These are phyloP conservation scores for Tylopilus plumbeoviolaceoides DNA, from an alignment of 768 basidiomycete species.

Conservation along the genomic window DNA sequence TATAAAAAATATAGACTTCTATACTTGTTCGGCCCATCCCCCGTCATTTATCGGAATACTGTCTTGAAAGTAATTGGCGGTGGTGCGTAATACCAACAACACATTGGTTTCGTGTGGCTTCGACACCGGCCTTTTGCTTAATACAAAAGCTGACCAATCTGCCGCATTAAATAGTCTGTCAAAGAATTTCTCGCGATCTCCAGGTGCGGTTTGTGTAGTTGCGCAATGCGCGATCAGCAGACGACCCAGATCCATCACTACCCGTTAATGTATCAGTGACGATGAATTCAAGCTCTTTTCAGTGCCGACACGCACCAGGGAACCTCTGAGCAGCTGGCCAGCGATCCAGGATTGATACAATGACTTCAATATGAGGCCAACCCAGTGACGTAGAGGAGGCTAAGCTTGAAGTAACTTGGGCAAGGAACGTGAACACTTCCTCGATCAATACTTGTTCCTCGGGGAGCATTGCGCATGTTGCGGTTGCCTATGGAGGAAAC, in stretches of 20 bases:
- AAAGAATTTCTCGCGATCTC: slow-evolving; percentile 49
- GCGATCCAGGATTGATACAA: slow-evolving; percentile 61
- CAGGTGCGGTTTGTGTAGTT: slow-evolving; percentile 42
- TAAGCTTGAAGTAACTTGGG: slow-evolving; percentile 41
- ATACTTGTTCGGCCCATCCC: slow-evolving; percentile 51
- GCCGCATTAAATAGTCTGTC: slow-evolving; percentile 62
- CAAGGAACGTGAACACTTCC: slow-evolving; percentile 59
- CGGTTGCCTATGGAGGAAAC: slow-evolving; percentile 51
- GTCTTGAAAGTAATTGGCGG: slow-evolving; percentile 78
- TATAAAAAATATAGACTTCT: slow-evolving; percentile 3
- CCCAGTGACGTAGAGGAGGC: slow-evolving; percentile 33
- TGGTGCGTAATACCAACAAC: slow-evolving; percentile 69
- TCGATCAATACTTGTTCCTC: slow-evolving; percentile 56
- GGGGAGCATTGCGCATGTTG: slow-evolving; percentile 64
- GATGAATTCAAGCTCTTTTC: not conserved
- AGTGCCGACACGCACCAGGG: slow-evolving; percentile 47
- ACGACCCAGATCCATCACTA: slow-evolving; percentile 85
- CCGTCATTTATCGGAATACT: slow-evolving; percentile 39
- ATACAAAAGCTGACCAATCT: slow-evolving; percentile 48
- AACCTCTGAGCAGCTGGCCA: slow-evolving; percentile 75
- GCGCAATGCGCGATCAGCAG: slow-evolving; percentile 66
- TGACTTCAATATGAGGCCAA: slow-evolving; percentile 52
- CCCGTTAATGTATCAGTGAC: not conserved
- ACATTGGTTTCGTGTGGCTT: slow-evolving; percentile 85
- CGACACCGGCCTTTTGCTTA: slow-evolving; percentile 50